phyloP scores from a whole-genome alignment of 192 early-diverging fungal genomes.

The Cladochytrium replicatum region DNA sequence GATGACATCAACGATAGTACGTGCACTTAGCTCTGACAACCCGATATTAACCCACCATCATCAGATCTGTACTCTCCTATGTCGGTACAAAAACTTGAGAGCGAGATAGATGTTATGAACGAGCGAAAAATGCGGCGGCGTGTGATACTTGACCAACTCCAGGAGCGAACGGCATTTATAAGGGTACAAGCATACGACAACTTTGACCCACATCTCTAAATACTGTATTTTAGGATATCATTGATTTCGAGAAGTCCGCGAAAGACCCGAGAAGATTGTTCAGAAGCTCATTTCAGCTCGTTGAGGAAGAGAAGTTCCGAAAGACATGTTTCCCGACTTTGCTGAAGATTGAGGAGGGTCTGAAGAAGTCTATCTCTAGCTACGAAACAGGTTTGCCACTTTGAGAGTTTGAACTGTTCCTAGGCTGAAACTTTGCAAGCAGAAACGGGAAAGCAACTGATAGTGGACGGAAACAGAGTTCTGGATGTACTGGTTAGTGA shows the following conservation, averaged over 20 bases:
- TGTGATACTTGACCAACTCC: conserved; percentile 16
- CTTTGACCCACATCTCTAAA: conserved; percentile 8
- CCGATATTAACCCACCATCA: neutral
- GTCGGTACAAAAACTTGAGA: conserved; percentile 14
- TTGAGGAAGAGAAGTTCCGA: conserved; percentile 74
- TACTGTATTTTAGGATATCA: conserved; percentile 44
- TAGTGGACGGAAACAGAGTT: conserved; percentile 1
- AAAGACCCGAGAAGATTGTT: conserved; percentile 66
- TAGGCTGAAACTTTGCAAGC: neutral
- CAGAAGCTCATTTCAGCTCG: conserved; percentile 61
- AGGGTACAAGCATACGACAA: neutral
- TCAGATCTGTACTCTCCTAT: conserved; percentile 29
- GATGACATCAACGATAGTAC: conserved; percentile 14
- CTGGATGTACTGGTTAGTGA: conserved; percentile 11
- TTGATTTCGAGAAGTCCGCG: conserved; percentile 65
- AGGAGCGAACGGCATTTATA: conserved; percentile 11
- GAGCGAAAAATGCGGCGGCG: conserved; percentile 9
- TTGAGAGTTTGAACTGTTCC: conserved; percentile 16
- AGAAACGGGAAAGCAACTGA: neutral
- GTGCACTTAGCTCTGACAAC: neutral
- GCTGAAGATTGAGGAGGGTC: conserved; percentile 46
- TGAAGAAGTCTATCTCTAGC: conserved; percentile 38
- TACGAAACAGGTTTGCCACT: conserved; percentile 43
- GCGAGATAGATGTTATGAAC: conserved; percentile 15
- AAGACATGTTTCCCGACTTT: conserved; percentile 67